phyloP scores from a whole-genome alignment of 164 flowering plant genomes.

The Aristolochia californica region DNA sequence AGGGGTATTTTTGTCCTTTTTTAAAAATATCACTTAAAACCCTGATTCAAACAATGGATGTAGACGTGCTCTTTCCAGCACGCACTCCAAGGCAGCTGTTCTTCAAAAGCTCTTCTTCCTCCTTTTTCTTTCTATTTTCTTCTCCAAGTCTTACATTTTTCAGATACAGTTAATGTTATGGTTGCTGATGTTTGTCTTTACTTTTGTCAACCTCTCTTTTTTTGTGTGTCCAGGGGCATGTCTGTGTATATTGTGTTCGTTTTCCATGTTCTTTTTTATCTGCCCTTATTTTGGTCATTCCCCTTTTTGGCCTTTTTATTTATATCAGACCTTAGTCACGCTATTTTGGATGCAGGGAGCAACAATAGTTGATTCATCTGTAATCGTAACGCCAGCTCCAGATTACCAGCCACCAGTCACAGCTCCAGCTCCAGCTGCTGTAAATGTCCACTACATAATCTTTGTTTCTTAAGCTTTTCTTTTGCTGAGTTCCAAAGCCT shows the following conservation, averaged over 20 bases:
- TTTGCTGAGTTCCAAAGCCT: not conserved
- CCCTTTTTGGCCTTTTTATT: not conserved
- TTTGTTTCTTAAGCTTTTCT: not conserved
- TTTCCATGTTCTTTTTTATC: not conserved
- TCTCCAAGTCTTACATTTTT: too few species aligned
- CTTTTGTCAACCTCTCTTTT: too few species aligned
- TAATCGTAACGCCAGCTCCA: constrained; percentile 51
- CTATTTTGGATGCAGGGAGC: constrained; percentile 57
- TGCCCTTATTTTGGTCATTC: constrained; percentile 1
- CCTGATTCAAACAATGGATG: too few species aligned
- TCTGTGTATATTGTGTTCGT: not conserved
- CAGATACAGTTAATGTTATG: too few species aligned
- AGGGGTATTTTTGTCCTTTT: too few species aligned
- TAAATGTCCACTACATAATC: constrained; percentile 13
- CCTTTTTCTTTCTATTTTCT: too few species aligned
- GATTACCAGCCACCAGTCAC: constrained; percentile 61
- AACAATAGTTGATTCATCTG: constrained; percentile 77
- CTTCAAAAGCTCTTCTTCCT: too few species aligned
- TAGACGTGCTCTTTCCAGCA: too few species aligned
- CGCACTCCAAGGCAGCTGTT: too few species aligned
- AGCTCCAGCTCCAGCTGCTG: constrained; percentile 33
- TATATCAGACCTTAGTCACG: not conserved
- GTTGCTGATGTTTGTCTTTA: too few species aligned
- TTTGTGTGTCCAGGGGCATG: too few species aligned
- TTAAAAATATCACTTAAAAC: too few species aligned